phyloP scores from a whole-genome alignment of 768 basidiomycete species.

The Saitozyma sp. region DNA sequence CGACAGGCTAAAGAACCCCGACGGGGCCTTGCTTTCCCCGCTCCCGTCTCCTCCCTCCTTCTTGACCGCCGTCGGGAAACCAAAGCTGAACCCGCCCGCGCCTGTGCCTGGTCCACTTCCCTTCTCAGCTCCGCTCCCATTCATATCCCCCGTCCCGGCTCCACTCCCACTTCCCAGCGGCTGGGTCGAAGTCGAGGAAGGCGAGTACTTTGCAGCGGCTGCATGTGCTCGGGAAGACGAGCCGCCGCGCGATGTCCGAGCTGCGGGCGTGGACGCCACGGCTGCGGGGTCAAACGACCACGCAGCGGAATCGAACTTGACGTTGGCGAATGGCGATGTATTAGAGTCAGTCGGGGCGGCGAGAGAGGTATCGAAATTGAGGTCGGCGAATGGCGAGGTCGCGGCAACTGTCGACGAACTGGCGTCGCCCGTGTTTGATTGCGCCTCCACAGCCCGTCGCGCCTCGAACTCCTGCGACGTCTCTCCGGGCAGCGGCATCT shows the following conservation, averaged over 20 bases:
- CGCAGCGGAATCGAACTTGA: background rate
- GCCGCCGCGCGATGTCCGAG: background rate
- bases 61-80: background rate
- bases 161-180: background rate
- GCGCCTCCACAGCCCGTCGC: too few relatives aligned
- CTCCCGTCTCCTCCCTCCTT: background rate
- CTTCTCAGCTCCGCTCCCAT: background rate
- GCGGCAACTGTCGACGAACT: too few relatives aligned
- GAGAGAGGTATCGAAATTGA: background rate
- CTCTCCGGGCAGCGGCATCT: too few relatives aligned
- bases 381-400: background rate
- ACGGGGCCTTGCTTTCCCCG: background rate
- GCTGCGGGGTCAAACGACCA: background rate
- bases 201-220: background rate
- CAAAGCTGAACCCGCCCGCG: constrained; percentile 12
- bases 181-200: background rate
- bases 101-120: background rate
- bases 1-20: constrained; percentile 13
- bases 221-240: background rate
- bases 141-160: background rate
- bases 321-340: background rate
- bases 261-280: background rate
- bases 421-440: too few relatives aligned
- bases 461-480: too few relatives aligned
- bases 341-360: background rate